phyloP scores from a whole-genome alignment of 352 stramenopile genomes.

The Hyaloperonospora brassicae region DNA sequence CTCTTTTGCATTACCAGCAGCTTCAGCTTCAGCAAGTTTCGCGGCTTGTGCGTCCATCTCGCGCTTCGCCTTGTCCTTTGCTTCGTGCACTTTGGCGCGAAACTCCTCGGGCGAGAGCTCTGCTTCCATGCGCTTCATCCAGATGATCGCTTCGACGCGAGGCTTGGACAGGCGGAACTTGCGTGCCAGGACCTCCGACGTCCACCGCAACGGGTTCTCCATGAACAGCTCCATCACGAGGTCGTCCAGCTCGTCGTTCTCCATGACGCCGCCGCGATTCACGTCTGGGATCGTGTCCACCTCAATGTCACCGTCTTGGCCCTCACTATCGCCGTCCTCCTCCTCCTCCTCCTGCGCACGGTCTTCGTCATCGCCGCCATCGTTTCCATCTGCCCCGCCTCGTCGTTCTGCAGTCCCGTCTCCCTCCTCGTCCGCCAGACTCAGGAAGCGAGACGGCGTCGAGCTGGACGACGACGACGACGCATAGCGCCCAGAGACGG shows the following conservation, averaged over 20 bases:
- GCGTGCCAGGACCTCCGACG: constrained; percentile 71
- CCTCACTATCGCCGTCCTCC: constrained; percentile 34
- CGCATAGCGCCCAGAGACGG: constrained; percentile 17
- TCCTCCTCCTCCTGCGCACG: constrained; percentile 5
- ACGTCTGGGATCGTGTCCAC: constrained; percentile 52
- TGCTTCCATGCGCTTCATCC: constrained; percentile 59
- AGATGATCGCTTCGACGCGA: constrained; percentile 75
- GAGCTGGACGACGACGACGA: constrained; percentile 14
- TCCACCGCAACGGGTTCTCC: constrained; percentile 83
- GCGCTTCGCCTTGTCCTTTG: constrained; percentile 38
- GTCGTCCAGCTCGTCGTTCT: constrained; percentile 65
- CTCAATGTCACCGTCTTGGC: constrained; percentile 55
- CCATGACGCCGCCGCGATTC: constrained; percentile 59
- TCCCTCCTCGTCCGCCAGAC: constrained; percentile 51
- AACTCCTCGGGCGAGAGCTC: constrained; percentile 57
- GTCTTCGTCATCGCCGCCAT: constrained; percentile 25
- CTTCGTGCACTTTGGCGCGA: constrained; percentile 45
- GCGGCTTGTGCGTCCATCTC: constrained; percentile 33
- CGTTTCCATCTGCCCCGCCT: constrained; percentile 9
- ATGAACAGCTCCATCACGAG: constrained; percentile 78
- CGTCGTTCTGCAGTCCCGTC: constrained; percentile 22
- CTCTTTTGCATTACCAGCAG: constrained; percentile 51
- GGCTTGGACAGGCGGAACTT: constrained; percentile 66
- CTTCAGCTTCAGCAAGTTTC: constrained; percentile 40
- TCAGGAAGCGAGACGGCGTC: constrained; percentile 63